phyloP scores from a whole-genome alignment of 306 rosid species.

The Dicorynia guianensis region DNA sequence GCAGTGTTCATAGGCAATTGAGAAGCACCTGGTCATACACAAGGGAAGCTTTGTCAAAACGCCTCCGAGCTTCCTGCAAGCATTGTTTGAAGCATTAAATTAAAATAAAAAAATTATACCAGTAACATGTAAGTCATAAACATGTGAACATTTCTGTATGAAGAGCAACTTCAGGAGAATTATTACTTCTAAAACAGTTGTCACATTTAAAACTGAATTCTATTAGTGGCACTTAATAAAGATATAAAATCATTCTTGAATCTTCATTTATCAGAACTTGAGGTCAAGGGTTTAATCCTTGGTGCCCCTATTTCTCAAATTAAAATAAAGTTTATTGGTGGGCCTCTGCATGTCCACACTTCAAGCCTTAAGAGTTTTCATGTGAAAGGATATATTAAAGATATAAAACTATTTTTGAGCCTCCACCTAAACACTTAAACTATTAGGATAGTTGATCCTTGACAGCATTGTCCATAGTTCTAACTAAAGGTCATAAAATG shows the following conservation, averaged over 20 bases:
- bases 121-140: constrained; percentile 23
- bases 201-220: constrained; percentile 2
- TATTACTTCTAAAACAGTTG: constrained; percentile 17
- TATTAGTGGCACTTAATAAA: not conserved
- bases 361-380: too few species aligned
- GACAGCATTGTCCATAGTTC: not conserved
- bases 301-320: too few species aligned
- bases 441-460: too few species aligned
- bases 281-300: too few species aligned
- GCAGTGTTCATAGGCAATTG: constrained; percentile 28
- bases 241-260: too few species aligned
- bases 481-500: not conserved
- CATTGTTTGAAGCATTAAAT: constrained; percentile 40
- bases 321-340: too few species aligned
- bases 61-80: constrained; percentile 84
- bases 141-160: constrained; percentile 14
- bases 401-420: too few species aligned
- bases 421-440: too few species aligned
- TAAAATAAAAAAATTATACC: not conserved
- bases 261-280: too few species aligned
- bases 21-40: constrained; percentile 73
- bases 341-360: too few species aligned
- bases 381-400: too few species aligned
- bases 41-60: constrained; percentile 79
- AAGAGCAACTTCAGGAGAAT: constrained; percentile 12